phyloP scores from a whole-genome alignment of 2,329 filamentous ascomycete genomes.

The Arachnomyces sp. region DNA sequence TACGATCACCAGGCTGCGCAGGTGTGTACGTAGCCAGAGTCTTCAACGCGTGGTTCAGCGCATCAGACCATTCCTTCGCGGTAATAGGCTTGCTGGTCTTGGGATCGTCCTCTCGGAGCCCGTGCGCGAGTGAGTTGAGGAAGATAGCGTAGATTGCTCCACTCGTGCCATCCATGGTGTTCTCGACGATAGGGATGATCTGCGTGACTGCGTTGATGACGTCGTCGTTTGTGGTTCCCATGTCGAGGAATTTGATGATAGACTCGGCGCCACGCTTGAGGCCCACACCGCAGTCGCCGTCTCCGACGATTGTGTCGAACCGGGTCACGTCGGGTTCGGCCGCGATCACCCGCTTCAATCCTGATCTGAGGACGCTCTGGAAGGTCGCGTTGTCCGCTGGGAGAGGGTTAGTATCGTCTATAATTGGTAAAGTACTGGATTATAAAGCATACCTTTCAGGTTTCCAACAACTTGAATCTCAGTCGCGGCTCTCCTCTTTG shows the following conservation, averaged over 20 bases:
- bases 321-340: slow-evolving; percentile 59
- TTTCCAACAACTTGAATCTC: slow-evolving; percentile 22
- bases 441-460: slow-evolving; percentile 37
- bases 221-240: slow-evolving; percentile 43
- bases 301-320: slow-evolving; percentile 74
- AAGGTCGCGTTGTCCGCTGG: slow-evolving; percentile 43
- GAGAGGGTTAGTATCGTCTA: slow-evolving; percentile 12
- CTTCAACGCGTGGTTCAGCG: slow-evolving; percentile 61
- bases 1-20: slow-evolving; percentile 79
- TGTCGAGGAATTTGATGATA: slow-evolving; percentile 37
- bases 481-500: slow-evolving; percentile 25
- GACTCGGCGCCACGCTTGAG: slow-evolving; percentile 77
- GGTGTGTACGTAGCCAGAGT: slow-evolving; percentile 78
- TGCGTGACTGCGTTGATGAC: slow-evolving; percentile 51
- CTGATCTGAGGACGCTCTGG: slow-evolving; percentile 46
- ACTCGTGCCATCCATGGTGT: slow-evolving; percentile 65
- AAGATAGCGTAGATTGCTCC: slow-evolving; percentile 82
- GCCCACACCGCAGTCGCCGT: slow-evolving; percentile 83
- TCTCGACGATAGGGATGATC: slow-evolving; percentile 57
- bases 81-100: slow-evolving; percentile 38
- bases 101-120: slow-evolving; percentile 48
- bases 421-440: slow-evolving; percentile 2
- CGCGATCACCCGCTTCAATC: slow-evolving; percentile 50
- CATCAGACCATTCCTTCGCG: slow-evolving; percentile 50
- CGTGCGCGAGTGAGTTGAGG: slow-evolving; percentile 71